These are phyloP conservation scores for Quaeritorhiza haematococci DNA, from an alignment of 371 early-diverging fungal genomes.

Conservation along the genomic window DNA sequence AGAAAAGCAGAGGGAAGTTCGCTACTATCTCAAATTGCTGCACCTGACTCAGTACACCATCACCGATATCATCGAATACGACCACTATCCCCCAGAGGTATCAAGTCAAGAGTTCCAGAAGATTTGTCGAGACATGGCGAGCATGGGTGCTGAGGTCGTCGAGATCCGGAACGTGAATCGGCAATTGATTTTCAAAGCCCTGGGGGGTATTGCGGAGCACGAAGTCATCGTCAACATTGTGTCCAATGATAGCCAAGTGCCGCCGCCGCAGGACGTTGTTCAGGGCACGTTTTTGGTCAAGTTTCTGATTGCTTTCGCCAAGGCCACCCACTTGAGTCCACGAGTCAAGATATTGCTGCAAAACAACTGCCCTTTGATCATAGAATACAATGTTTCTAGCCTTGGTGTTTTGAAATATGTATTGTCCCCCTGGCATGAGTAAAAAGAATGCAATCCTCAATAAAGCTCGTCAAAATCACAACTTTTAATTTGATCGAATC, in stretches of 20 bases:
- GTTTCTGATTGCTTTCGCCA: background rate
- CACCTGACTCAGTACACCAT: background rate
- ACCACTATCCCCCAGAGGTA: background rate
- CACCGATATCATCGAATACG: background rate
- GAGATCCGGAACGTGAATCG: no score
- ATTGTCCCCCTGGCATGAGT: no score
- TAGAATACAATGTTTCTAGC: background rate
- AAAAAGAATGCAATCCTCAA: no score
- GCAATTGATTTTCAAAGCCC: background rate
- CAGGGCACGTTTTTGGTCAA: background rate
- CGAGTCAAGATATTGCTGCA: background rate
- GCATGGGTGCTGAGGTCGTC: background rate
- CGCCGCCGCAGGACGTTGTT: background rate
- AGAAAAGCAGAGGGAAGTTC: background rate
- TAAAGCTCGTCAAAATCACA: no score
- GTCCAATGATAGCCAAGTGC: background rate
- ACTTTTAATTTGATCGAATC: no score
- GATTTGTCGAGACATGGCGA: background rate
- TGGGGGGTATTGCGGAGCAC: no score
- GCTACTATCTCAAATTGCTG: background rate
- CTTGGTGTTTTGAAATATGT: background rate
- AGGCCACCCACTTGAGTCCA: background rate
- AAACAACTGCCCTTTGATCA: background rate
- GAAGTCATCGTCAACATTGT: no score
- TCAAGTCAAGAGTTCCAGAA: background rate